These are phyloP conservation scores for Phytophthora cajani DNA, from an alignment of 352 stramenopile species.

Conservation along the genomic window DNA sequence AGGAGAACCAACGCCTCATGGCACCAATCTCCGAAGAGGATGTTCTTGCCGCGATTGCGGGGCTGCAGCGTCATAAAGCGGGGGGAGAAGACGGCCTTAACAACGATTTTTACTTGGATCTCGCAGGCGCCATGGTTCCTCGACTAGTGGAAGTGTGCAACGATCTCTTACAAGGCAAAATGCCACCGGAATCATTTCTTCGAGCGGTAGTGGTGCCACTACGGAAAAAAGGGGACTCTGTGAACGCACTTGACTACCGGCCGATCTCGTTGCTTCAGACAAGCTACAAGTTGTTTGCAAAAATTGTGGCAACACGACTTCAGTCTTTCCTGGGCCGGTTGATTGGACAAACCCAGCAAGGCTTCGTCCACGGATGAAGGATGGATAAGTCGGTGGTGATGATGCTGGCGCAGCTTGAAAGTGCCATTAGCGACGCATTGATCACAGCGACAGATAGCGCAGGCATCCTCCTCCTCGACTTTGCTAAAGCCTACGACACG, in stretches of 20 bases:
- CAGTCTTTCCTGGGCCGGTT: neutral
- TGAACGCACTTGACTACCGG: constrained; percentile 1
- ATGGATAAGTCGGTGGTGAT: too few relatives aligned
- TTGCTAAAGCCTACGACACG: constrained; percentile 5
- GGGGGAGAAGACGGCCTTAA: neutral
- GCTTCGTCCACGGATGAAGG: too few relatives aligned
- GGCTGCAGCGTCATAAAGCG: neutral
- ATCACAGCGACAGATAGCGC: neutral
- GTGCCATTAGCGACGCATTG: neutral
- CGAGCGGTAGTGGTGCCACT: neutral
- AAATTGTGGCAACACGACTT: neutral
- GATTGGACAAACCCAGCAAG: neutral
- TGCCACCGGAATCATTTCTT: neutral
- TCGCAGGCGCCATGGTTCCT: neutral
- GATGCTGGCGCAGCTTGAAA: neutral
- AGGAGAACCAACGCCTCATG: too few relatives aligned
- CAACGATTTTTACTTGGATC: neutral
- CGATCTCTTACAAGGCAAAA: neutral
- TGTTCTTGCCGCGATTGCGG: neutral
- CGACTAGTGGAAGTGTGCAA: neutral
- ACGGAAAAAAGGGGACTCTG: constrained; percentile 5
- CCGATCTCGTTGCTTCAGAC: constrained; percentile 2
- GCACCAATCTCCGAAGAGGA: neutral
- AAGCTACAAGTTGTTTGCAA: constrained; percentile 1
- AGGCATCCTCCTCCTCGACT: constrained; percentile 2